Percentiles rank a stretch among this genome's conserved stretches.
These are phyloP conservation scores for Entonaema liquescens DNA, from an alignment of 495 filamentous ascomycete genomes.

Conservation along the genomic window DNA sequence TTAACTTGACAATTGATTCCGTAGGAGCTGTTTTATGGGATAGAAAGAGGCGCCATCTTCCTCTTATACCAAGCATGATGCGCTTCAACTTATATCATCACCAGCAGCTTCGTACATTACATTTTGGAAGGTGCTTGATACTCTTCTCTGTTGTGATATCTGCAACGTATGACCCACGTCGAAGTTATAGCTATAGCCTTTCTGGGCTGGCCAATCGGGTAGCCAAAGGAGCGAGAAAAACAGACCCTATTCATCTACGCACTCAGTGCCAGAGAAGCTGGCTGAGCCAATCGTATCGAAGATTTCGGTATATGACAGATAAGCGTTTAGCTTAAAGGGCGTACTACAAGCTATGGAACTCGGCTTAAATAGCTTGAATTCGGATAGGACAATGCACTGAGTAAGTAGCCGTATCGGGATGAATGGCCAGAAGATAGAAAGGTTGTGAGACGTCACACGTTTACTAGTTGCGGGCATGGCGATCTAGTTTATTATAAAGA, in stretches of 20 bases:
- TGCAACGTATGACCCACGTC: constrained; percentile 28
- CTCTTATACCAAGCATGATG: neutral
- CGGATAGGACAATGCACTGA: constrained; percentile 31
- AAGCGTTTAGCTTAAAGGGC: constrained; percentile 18
- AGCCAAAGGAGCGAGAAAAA: constrained; percentile 28
- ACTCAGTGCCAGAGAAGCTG: constrained; percentile 10
- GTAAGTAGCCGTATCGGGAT: constrained; percentile 35
- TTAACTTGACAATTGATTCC: constrained; percentile 14
- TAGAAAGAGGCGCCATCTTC: constrained; percentile 26
- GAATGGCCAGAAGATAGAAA: constrained; percentile 25
- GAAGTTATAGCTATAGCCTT: constrained; percentile 14
- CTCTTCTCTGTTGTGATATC: constrained; percentile 11
- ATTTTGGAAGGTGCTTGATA: neutral
- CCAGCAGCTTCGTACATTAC: neutral
- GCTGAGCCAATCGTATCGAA: constrained; percentile 24
- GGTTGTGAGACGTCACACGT: constrained; percentile 40
- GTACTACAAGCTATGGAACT: constrained; percentile 24
- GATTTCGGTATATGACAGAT: constrained; percentile 10
- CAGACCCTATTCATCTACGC: constrained; percentile 15
- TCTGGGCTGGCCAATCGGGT: constrained; percentile 33
- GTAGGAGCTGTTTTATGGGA: constrained; percentile 15
- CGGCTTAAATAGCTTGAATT: constrained; percentile 22
- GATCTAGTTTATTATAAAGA: constrained; percentile 33
- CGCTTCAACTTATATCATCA: constrained; percentile 29
- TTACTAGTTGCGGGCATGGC: constrained; percentile 18